Evolutionary conservation across 2,329 filamentous ascomycete species (phyloP), one percentile per base, ranked within the genome.

Genomic region (Chaetomium globosum): DNA sequence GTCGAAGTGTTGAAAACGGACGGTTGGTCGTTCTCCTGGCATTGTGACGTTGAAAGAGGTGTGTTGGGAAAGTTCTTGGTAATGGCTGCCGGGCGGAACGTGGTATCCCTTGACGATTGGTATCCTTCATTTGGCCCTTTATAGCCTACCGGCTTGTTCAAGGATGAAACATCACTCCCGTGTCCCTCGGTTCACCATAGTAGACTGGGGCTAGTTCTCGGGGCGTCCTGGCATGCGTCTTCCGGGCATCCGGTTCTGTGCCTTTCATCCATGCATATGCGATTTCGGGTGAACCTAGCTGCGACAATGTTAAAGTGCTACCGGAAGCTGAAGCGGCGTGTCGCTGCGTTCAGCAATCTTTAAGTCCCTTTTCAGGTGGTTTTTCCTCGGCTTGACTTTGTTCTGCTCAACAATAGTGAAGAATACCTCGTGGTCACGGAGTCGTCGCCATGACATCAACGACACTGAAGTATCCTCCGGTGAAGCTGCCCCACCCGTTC

Each of bases 401-500:
- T 13, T 7, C 13, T 43, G 3, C 39, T 2, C 10, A n/a, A 5
- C 39, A 16, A 5, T 7, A 2, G 8, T 36, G 16, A 19, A 1
- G 13, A 1, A 52, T 2, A 28, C 12, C 21, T 16, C 9, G 28
- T 3, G 7, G 0, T 36, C 33, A 52, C 21, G 8, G 52, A 65
- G 9, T 68, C 65, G 66, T 78, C 69, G 36, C 63, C 16, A 52
- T 68, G 23, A 19, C 8, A 36, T 36, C 55, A 36, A 10, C 65
- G 12, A 58, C 48, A 12, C 39, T 56, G 16, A 64, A 67, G 2
- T 71, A 76, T 62, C 76, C 78, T 33, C 72, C 71, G 64, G 76
- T 81, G 28, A 81, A 80, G 68, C 76, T 82, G 31, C 80, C 80
- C 21, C 78, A 82, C 62, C 80, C 80, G 4, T 82, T 78, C 58